Percentiles rank a stretch among this genome's conserved stretches.
These are phyloP conservation scores for Xylariaceae sp. DNA, from an alignment of 2,329 filamentous ascomycete genomes.

Conservation along the genomic window DNA sequence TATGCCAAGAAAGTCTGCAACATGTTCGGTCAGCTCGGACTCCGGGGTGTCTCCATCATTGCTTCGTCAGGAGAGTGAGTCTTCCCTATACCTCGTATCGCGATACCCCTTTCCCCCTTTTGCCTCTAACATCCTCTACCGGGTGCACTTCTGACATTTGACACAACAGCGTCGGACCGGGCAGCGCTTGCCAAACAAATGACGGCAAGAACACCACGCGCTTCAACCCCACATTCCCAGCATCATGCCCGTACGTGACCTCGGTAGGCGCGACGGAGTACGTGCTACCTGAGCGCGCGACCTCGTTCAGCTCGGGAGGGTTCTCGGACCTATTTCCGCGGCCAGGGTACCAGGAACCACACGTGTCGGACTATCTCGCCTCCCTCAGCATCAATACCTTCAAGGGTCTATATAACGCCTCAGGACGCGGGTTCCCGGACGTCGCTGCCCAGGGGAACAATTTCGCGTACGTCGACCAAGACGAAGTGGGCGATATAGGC, in stretches of 20 bases:
- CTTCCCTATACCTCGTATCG: no score
- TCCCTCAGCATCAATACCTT: constrained; percentile 33
- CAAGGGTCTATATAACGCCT: constrained; percentile 37
- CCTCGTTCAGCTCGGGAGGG: constrained; percentile 13
- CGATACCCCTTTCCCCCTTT: no score
- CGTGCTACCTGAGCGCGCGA: constrained; percentile 11
- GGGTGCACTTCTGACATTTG: no score
- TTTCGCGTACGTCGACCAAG: constrained; percentile 1
- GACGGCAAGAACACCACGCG: constrained; percentile 44
- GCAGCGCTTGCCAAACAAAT: constrained; percentile 44
- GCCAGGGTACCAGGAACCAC: constrained; percentile 3
- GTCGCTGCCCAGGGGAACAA: constrained; percentile 6
- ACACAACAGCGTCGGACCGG: constrained; percentile 17
- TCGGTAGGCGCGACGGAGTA: constrained; percentile 8
- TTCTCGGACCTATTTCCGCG: constrained; percentile 11
- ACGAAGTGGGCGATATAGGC: background rate
- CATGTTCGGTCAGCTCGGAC: constrained; percentile 25
- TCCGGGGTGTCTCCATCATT: constrained; percentile 25
- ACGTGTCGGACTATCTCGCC: constrained; percentile 48
- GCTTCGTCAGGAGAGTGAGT: constrained; percentile 28
- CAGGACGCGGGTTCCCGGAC: constrained; percentile 46
- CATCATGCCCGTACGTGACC: constrained; percentile 10
- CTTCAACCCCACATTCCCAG: constrained; percentile 46
- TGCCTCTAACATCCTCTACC: no score
- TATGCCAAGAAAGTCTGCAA: constrained; percentile 26